phyloP scores from a whole-genome alignment of 352 stramenopile genomes.

The Aphanomyces cochlioides region DNA sequence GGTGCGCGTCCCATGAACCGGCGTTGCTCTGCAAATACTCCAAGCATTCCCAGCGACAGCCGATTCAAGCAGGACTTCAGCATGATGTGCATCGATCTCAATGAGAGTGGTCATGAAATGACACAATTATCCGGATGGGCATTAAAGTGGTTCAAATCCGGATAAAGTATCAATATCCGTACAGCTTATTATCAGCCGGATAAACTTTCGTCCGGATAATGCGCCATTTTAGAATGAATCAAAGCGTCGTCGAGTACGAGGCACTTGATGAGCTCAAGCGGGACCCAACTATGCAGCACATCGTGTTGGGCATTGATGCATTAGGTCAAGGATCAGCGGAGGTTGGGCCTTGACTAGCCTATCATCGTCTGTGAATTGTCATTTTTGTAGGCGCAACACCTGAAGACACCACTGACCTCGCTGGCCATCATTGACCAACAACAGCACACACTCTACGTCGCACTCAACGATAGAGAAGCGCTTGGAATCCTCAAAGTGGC shows the following conservation, averaged over 20 bases:
- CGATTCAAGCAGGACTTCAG: neutral
- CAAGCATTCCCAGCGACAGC: neutral
- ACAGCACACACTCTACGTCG: conserved; percentile 20
- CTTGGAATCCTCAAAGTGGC: conserved; percentile 64
- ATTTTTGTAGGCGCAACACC: conserved; percentile 47
- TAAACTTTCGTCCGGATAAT: too few species aligned
- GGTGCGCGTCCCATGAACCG: conserved; percentile 72
- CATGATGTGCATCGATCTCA: neutral
- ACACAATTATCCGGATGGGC: too few species aligned
- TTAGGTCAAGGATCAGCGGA: conserved; percentile 47
- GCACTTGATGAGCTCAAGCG: neutral
- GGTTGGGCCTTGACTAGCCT: conserved; percentile 32
- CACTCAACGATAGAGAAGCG: conserved; percentile 25
- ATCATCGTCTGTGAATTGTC: neutral
- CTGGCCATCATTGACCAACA: conserved; percentile 5
- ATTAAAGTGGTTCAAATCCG: too few species aligned
- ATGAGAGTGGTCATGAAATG: too few species aligned
- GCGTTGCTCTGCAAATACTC: conserved; percentile 7
- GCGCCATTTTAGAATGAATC: too few species aligned
- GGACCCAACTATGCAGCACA: conserved; percentile 13
- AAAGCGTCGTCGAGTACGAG: too few species aligned
- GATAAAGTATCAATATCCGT: too few species aligned
- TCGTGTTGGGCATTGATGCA: conserved; percentile 35
- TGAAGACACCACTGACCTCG: conserved; percentile 54
- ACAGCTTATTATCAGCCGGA: too few species aligned